Conservation (phyloP, 2,329 filamentous ascomycete genomes). For the Colletotrichum lentis region DNA sequence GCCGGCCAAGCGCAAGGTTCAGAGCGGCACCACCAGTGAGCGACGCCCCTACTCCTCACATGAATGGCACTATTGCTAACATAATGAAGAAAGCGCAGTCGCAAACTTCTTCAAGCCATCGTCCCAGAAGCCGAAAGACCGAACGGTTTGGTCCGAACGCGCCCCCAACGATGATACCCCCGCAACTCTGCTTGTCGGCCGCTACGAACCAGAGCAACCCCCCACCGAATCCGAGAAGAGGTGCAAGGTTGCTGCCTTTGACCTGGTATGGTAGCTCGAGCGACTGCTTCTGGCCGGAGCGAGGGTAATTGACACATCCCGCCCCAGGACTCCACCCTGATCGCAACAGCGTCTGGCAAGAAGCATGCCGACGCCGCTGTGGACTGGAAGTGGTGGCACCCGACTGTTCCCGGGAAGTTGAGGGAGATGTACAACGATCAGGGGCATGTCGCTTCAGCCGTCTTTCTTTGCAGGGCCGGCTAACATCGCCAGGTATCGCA, state of each 20-base stretch:
- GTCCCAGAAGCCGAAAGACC: conserved; percentile 84
- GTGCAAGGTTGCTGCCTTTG: conserved; percentile 75
- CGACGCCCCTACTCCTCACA: background rate
- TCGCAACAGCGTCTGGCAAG: conserved; percentile 81
- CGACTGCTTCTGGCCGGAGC: background rate
- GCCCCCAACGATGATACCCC: conserved; percentile 58
- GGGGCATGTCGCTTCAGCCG: conserved; percentile 57
- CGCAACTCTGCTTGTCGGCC: conserved; percentile 76
- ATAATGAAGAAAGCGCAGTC: conserved; percentile 68
- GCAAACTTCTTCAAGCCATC: conserved; percentile 87
- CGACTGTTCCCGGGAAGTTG: conserved; percentile 71
- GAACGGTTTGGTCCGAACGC: conserved; percentile 75
- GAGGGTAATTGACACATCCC: conserved; percentile 17
- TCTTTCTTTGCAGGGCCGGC: background rate
- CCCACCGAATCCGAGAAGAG: conserved; percentile 48
- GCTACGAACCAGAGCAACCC: conserved; percentile 62
- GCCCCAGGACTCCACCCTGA: conserved; percentile 82
- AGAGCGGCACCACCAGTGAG: conserved; percentile 62
- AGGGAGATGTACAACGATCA: conserved; percentile 71
- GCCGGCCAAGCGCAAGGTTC: conserved; percentile 60
- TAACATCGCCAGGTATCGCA: conserved; percentile 65
- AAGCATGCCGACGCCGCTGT: conserved; percentile 73
- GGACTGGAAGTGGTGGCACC: conserved; percentile 97
- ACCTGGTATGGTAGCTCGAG: conserved; percentile 59
- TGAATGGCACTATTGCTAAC: background rate